Evolutionary conservation across 2,329 filamentous ascomycete species (phyloP).

Genomic region (Arthrobotrys entomopaga): DNA sequence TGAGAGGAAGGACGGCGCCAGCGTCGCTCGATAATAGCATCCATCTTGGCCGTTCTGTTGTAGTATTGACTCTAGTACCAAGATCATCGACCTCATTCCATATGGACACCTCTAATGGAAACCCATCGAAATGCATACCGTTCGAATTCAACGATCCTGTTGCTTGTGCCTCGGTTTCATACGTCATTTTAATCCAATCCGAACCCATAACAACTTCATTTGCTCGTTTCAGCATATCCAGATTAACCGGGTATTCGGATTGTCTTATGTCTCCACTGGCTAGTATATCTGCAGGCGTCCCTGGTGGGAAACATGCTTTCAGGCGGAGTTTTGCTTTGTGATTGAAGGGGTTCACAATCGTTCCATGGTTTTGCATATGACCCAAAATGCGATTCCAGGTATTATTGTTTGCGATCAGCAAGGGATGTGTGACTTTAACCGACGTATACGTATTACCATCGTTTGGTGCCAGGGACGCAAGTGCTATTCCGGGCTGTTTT

Average conservation of each 20-base stretch:
- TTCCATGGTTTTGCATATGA: conserved; percentile 49
- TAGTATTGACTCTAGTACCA: conserved; percentile 18
- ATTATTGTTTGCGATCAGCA: conserved; percentile 46
- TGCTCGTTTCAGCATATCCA: conserved; percentile 41
- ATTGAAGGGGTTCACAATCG: conserved; percentile 50
- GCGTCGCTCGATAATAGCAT: conserved; percentile 34
- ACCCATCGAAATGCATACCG: conserved; percentile 47
- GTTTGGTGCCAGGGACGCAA: conserved; percentile 1
- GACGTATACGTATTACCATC: conserved; percentile 39
- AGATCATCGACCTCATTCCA: conserved; percentile 45
- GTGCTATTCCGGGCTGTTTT: conserved; percentile 2
- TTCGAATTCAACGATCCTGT: conserved; percentile 32
- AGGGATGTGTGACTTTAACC: conserved; percentile 37
- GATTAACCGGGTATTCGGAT: conserved; percentile 43
- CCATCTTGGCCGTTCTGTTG: conserved; percentile 40
- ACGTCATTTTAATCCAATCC: conserved; percentile 52
- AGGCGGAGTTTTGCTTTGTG: conserved; percentile 41
- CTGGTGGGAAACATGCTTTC: conserved; percentile 44
- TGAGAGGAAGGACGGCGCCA: neutral
- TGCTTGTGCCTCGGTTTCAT: conserved; percentile 45
- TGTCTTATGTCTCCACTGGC: conserved; percentile 45
- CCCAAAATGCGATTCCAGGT: conserved; percentile 44
- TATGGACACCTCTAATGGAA: conserved; percentile 35
- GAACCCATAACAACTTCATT: conserved; percentile 52
- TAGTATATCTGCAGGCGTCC: conserved; percentile 39